These are phyloP conservation scores for Sporothrix phasma DNA, from an alignment of 2,329 filamentous ascomycete species.

Conservation along the genomic window DNA sequence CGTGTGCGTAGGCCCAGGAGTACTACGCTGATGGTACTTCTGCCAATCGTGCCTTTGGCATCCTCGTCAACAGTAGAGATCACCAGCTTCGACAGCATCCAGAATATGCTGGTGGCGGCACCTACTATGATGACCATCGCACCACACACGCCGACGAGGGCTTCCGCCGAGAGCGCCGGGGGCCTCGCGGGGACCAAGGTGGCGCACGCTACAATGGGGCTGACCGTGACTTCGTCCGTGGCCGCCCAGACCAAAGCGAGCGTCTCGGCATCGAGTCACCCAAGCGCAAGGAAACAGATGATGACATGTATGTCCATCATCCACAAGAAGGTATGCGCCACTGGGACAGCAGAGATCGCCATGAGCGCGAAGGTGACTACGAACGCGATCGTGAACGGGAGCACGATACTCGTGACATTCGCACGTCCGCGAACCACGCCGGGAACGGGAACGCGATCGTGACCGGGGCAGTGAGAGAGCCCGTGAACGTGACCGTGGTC, in stretches of 20 bases:
- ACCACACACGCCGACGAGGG: conserved; percentile 9
- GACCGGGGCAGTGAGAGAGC: conserved; percentile 17
- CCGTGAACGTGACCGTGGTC: conserved; percentile 19
- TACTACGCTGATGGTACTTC: conserved; percentile 18
- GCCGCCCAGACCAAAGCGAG: neutral
- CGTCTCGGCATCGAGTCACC: conserved; percentile 14
- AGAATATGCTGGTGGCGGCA: neutral
- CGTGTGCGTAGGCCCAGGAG: conserved; percentile 11
- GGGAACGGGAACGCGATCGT: neutral
- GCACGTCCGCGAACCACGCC: neutral
- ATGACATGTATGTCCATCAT: conserved; percentile 16
- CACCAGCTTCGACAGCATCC: conserved; percentile 12
- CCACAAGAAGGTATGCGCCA: conserved; percentile 14
- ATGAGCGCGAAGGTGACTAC: conserved; percentile 5
- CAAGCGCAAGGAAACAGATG: conserved; percentile 12
- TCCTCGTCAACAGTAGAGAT: conserved; percentile 18
- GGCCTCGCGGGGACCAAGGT: neutral
- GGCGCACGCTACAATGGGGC: neutral
- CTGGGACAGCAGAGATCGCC: conserved; percentile 8
- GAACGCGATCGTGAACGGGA: conserved; percentile 8
- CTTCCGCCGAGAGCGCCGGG: conserved; percentile 3
- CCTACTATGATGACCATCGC: conserved; percentile 10
- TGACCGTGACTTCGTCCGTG: conserved; percentile 6
- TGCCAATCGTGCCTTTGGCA: conserved; percentile 16
- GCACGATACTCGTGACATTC: conserved; percentile 4